Evolutionary conservation across 2,329 filamentous ascomycete species (phyloP).

Genomic region (Alternaria burnsii): DNA sequence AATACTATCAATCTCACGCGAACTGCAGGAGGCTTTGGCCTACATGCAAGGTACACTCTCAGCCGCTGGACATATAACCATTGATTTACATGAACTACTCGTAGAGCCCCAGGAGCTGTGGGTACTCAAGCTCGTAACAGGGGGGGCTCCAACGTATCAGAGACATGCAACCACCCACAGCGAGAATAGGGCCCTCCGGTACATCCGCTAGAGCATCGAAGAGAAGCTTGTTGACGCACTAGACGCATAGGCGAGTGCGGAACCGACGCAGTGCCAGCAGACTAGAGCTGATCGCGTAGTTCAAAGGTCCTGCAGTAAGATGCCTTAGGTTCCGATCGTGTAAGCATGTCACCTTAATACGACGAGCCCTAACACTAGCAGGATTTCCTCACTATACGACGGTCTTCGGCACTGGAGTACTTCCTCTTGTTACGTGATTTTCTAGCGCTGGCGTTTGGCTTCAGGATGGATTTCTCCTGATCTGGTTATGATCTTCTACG

Average conservation of each 20-base stretch:
- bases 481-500: background rate
- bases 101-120: background rate
- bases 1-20: background rate
- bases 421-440: background rate
- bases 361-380: background rate
- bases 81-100: rapidly evolving
- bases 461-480: background rate
- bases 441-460: background rate
- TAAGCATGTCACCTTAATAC: background rate
- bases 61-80: no score
- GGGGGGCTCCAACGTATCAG: background rate
- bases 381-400: background rate
- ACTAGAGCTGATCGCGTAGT: background rate
- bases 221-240: background rate
- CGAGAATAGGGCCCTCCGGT: background rate
- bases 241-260: background rate
- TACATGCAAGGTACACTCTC: background rate
- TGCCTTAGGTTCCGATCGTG: background rate
- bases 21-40: background rate
- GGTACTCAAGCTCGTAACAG: background rate
- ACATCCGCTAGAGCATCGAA: background rate
- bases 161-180: background rate
- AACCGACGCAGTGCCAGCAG: background rate
- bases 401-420: background rate
- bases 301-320: background rate